Evolutionary conservation across 306 rosid genomes (phyloP), one percentile per base, ranked within the genome.

Genomic region (Fagus crenata): DNA sequence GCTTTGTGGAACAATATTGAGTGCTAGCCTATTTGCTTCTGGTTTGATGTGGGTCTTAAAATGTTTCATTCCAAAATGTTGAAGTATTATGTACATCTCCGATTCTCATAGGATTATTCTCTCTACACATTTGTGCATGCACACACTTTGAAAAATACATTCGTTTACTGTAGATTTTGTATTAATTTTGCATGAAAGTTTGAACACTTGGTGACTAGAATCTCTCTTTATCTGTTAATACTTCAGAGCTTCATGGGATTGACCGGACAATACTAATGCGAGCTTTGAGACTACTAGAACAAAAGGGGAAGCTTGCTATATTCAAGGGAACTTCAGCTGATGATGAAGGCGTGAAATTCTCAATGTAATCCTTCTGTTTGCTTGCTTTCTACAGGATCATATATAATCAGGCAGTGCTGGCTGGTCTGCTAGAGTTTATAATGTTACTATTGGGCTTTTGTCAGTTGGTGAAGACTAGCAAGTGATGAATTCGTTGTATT

Each of bases 261-360:
- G 98, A 93, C 78, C 91, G 89, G 41, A 89, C 85, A 60, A 79
- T 93, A 82, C 75, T 93, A 75, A 89, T 87, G 83, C 90, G 96
- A 28, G 93, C 98, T 72, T 76, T 93, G 89, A 93, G 88, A 76
- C 85, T 82, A 15, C 81, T 93, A 12, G 98, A 93, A 75, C 96
- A 93, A 71, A 93, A 91, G 81, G 98, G 98, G 71, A 93, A 93
- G 92, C 96, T 93, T 80, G 97, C 93, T 67, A 84, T 91, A 71
- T 93, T 93, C 79, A 93, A 93, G 84, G 98, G 98, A 58, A 85
- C 96, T 84, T 91, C 96, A n/a, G 82, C 97, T 40, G 98, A 93
- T 64, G 98, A 93, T 53, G 98, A 93, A 82, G 98, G 98, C 35
- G 83, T 93, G 37, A 93, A 93, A 74, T 91, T 93, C 88, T 91